phyloP scores from a whole-genome alignment of 2,329 filamentous ascomycete genomes.

The Beauveria sp. region DNA sequence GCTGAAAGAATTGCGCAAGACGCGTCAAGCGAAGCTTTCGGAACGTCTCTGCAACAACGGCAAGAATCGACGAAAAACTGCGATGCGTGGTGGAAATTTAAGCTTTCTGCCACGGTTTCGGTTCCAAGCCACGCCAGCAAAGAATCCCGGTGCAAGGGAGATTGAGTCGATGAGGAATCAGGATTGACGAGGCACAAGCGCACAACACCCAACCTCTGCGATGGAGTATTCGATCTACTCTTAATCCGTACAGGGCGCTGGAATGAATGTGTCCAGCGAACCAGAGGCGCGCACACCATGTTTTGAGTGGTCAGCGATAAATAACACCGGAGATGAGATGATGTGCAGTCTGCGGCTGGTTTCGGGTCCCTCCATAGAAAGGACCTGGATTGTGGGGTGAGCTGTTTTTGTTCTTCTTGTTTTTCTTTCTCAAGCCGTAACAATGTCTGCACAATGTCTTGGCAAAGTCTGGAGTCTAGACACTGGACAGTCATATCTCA shows the following conservation, averaged over 20 bases:
- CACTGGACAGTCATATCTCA: too few relatives aligned
- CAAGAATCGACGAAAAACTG: background rate
- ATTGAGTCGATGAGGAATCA: background rate
- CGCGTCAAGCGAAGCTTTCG: background rate
- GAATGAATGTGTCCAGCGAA: background rate
- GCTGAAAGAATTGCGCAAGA: too few relatives aligned
- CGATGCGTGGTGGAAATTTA: background rate
- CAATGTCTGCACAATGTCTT: background rate
- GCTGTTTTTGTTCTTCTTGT: too few relatives aligned
- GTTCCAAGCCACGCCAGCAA: background rate
- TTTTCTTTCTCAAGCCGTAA: background rate
- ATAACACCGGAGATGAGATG: slow-evolving; percentile 3
- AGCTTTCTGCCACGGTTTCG: background rate
- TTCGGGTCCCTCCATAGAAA: background rate
- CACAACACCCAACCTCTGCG: too few relatives aligned
- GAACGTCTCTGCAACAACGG: background rate
- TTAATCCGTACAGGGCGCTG: background rate
- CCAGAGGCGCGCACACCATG: background rate
- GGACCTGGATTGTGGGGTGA: background rate
- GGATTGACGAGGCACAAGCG: too few relatives aligned
- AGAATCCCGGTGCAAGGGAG: background rate
- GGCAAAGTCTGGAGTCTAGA: background rate
- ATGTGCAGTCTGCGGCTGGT: slow-evolving; percentile 1
- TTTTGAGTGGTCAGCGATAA: background rate
- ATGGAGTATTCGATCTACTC: background rate